Evolutionary conservation across 257 asterid species (phyloP), one percentile per base, ranked within the genome.

Genomic region (Primulina huaijiensis): DNA sequence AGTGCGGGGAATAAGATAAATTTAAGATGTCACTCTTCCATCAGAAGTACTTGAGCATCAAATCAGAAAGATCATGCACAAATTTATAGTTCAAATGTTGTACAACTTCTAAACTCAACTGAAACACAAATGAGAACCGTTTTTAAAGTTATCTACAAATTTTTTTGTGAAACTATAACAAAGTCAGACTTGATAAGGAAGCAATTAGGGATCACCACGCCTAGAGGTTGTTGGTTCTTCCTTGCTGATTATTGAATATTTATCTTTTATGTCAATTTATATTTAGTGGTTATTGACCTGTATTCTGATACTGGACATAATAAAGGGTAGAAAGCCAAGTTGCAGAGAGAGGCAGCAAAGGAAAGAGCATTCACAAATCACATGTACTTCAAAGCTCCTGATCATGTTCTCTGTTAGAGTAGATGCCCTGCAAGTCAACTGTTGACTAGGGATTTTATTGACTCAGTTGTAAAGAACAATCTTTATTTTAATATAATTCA

Each of bases 311-410:
- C n/a, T n/a, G n/a, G n/a, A n/a, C n/a, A n/a, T n/a, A n/a, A n/a
- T n/a, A n/a, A n/a, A n/a, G n/a, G n/a, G n/a, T n/a, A n/a, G 29
- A 25, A 25, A 25, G 58, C 66, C 7, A 80, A 77, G 81, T 19
- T 76, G 71, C 79, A 0, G 60, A 80, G 68, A 60, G 86, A 84
- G 73, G 95, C 72, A 6, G 19, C 21, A 6, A 77, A 75, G 68
- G 92, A 87, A 81, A 89, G 73, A 65, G 86, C 77, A 84, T 88
- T 66, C 53, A 56, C 75, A 10, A n/a, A n/a, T n/a, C n/a, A n/a
- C n/a, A n/a, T 93, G 84, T 69, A n/a, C n/a, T n/a, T 92, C 82
- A 80, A 75, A 78, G 92, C 94, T 74, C 95, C 94, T 7, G n/a
- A n/a, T n/a, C n/a, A n/a, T n/a, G n/a, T n/a, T n/a, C n/a, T n/a